phyloP scores from a whole-genome alignment of 305 asterid genomes.

The Fraxinus paxiana region DNA sequence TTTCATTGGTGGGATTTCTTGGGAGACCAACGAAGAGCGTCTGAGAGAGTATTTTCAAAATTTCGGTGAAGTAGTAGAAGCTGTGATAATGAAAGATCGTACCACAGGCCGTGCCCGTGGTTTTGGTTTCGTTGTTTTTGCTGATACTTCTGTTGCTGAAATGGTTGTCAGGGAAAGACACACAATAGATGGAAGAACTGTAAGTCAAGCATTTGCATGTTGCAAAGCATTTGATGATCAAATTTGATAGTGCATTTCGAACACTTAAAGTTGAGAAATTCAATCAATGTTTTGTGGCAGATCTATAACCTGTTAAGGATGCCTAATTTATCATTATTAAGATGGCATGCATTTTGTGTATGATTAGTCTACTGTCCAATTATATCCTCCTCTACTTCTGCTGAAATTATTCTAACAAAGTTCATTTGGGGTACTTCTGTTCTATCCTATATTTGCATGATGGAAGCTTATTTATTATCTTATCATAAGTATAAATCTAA shows the following conservation, averaged over 20 bases:
- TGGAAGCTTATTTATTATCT: background rate
- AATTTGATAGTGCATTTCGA: constrained; percentile 7
- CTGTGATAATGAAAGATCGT: constrained; percentile 87
- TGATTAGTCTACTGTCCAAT: background rate
- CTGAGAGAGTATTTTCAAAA: constrained; percentile 63
- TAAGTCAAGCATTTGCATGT: constrained; percentile 40
- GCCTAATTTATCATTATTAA: background rate
- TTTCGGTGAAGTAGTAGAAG: constrained; percentile 78
- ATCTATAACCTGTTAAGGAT: background rate
- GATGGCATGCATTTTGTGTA: background rate
- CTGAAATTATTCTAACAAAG: background rate
- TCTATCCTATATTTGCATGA: background rate
- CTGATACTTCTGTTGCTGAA: constrained; percentile 78
- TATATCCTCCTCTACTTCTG: background rate
- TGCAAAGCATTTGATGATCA: background rate
- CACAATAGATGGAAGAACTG: constrained; percentile 74
- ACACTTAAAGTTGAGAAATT: background rate
- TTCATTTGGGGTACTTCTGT: background rate
- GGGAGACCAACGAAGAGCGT: constrained; percentile 88
- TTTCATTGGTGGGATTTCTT: constrained; percentile 89
- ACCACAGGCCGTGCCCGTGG: constrained; percentile 87
- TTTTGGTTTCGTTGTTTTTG: constrained; percentile 75
- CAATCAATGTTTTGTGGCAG: background rate
- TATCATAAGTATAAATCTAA: background rate
- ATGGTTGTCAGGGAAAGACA: constrained; percentile 71